phyloP scores from a whole-genome alignment of 129 eudicot species.

The Saposhnikovia divaricata region DNA sequence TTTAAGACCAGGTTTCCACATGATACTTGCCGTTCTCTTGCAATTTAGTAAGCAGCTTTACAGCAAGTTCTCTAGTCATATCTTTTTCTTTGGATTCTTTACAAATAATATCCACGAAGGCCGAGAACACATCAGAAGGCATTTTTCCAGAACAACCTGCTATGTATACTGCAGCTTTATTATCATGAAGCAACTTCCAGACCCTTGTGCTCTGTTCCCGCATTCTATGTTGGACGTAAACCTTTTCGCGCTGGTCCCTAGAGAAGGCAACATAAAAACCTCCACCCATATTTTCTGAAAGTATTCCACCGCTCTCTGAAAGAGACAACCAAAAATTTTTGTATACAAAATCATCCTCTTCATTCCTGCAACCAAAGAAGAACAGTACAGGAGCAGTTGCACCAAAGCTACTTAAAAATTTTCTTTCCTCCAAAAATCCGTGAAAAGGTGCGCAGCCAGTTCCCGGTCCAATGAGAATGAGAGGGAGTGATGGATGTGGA shows the following conservation, averaged over 20 bases:
- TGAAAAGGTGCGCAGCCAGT: conserved; percentile 99
- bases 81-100: conserved; percentile 54
- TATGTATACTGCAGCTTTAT: conserved; percentile 60
- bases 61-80: conserved; percentile 53
- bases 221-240: conserved; percentile 90
- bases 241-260: conserved; percentile 73
- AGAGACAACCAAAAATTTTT: conserved; percentile 62
- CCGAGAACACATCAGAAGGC: conserved; percentile 68
- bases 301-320: conserved; percentile 52
- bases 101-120: conserved; percentile 66
- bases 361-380: conserved; percentile 81
- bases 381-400: conserved; percentile 73
- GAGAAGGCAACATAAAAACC: conserved; percentile 88
- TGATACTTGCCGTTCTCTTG: conserved; percentile 87
- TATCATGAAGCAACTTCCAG: conserved; percentile 57
- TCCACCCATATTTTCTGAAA: conserved; percentile 77
- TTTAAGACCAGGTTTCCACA: conserved; percentile 88
- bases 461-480: conserved; percentile 89
- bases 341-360: conserved; percentile 65
- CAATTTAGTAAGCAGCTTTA: conserved; percentile 57
- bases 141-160: conserved; percentile 85
- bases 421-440: conserved; percentile 81
- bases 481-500: conserved; percentile 73
- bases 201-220: conserved; percentile 47
- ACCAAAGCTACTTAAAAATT: conserved; percentile 27